Conservation (phyloP, 2,329 filamentous ascomycete species). For the Colletotrichum godetiae region DNA sequence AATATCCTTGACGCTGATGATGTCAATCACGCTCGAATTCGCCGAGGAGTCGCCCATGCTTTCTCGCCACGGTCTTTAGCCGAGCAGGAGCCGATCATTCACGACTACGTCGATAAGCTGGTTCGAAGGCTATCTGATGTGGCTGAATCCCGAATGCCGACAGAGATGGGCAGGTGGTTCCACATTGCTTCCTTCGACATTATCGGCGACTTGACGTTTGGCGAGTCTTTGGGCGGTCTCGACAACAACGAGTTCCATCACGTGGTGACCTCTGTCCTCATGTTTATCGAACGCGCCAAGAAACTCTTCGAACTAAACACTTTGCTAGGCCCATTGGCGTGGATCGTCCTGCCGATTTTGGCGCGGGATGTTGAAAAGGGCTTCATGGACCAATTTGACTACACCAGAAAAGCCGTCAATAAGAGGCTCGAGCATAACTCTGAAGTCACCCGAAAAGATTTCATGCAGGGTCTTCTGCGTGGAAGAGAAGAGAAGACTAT, state of each 20-base stretch:
- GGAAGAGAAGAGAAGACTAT: conserved; percentile 18
- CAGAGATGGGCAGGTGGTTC: conserved; percentile 7
- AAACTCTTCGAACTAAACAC: conserved; percentile 18
- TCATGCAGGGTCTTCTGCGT: conserved; percentile 34
- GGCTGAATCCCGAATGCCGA: conserved; percentile 3
- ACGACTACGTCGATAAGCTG: conserved; percentile 40
- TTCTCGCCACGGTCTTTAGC: conserved; percentile 44
- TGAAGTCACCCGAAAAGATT: conserved; percentile 27
- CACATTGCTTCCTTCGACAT: conserved; percentile 42
- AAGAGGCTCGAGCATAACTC: conserved; percentile 24
- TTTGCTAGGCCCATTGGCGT: neutral
- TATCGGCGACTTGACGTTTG: conserved; percentile 44
- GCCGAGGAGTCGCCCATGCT: conserved; percentile 39
- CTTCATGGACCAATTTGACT: neutral
- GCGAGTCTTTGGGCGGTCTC: conserved; percentile 42
- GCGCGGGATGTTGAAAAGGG: too few species aligned
- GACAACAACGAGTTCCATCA: conserved; percentile 37
- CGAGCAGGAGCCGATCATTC: conserved; percentile 43
- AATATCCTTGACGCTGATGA: conserved; percentile 5
- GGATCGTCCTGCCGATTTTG: neutral
- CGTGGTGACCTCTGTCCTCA: conserved; percentile 40
- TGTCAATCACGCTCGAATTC: conserved; percentile 8
- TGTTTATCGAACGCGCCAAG: conserved; percentile 18
- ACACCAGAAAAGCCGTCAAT: conserved; percentile 15
- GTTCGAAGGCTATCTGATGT: conserved; percentile 36